Conservation (phyloP, 2,329 filamentous ascomycete genomes). For the Claviceps sp. region DNA sequence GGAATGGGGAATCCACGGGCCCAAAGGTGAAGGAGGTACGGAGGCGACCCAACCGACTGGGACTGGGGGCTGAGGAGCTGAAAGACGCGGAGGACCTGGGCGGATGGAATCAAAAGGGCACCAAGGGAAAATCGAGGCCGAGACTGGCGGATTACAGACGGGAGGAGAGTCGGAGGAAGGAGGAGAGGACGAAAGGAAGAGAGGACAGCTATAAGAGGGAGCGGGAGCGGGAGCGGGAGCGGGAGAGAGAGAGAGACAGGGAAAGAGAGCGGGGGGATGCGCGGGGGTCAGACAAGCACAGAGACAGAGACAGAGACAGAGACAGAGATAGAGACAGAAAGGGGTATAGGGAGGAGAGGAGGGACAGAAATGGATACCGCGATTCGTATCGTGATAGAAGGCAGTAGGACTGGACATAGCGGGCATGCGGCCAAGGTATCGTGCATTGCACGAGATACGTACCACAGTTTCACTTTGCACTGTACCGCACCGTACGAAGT, state of each 20-base stretch:
- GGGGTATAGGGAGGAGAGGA: background rate
- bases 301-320: slow-evolving; percentile 19
- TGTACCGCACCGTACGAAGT: too few species aligned
- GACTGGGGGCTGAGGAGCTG: slow-evolving; percentile 77
- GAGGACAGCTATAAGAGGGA: slow-evolving; percentile 36
- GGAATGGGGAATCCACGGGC: slow-evolving; percentile 57
- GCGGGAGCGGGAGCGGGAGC: slow-evolving; percentile 24
- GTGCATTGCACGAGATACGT: background rate
- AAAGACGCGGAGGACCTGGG: slow-evolving; percentile 61
- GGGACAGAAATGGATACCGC: background rate
- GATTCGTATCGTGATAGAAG: slow-evolving; percentile 10
- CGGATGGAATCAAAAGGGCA: slow-evolving; percentile 61
- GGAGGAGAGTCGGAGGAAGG: slow-evolving; percentile 30
- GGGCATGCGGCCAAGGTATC: too few species aligned
- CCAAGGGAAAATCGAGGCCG: slow-evolving; percentile 30
- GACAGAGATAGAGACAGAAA: slow-evolving; percentile 11
- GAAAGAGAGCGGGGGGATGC: slow-evolving; percentile 22
- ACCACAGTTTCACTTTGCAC: background rate
- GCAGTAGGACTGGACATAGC: background rate
- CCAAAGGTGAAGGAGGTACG: slow-evolving; percentile 48
- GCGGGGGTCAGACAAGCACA: slow-evolving; percentile 17
- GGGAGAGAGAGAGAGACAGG: slow-evolving; percentile 22
- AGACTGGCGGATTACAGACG: slow-evolving; percentile 36
- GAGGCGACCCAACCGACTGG: slow-evolving; percentile 66
- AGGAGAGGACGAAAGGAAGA: slow-evolving; percentile 24